Base-by-base conservation (phyloP, 345 rosid species). In the Salix arbutifolia region DNA sequence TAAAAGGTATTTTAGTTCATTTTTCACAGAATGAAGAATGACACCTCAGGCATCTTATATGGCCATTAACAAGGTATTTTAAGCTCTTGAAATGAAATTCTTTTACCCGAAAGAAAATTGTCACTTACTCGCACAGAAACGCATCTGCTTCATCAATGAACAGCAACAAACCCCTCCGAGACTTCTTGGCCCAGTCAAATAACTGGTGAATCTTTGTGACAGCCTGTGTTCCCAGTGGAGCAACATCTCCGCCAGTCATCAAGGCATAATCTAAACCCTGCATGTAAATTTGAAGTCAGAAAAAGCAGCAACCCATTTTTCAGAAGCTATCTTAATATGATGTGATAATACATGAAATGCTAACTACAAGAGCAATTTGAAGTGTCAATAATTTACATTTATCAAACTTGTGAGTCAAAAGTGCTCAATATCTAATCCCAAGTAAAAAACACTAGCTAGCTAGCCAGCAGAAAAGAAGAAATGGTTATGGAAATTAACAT, bases 141-240 rank as follows among this genome's bases (percentile, higher is more conserved):
- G 98, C 99, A 89, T 96, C 99, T 25, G 99, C 99, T 88, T 96
- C 98, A 74, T 96, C 99, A 56, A 96, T 93, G 85, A 93, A 96
- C 77, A 96, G 89, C 86, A 93, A 75, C 76, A 93, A 84, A 46
- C 99, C 99, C 77, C 92, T 88, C 67, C 80, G 85, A 21, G 99
- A 93, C 82, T 96, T 96, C 90, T 91, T 93, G 78, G 95, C 84
- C 99, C 98, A 96, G 84, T 96, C 97, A 74, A 96, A 96, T 76
- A 93, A 79, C 83, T 93, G 98, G 84, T 96, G 98, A 83, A 93
- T 96, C 89, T 96, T 96, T 4, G 98, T 96, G 79, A 93, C 99
- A 71, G 99, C 99, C 86, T 96, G 98, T 61, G 99, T 81, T 80
- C 98, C 99, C 78, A 96, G 85, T 5, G 99, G 99, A 75, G 98